phyloP scores from a whole-genome alignment of 345 rosid species.

The Pugionium cornutum region DNA sequence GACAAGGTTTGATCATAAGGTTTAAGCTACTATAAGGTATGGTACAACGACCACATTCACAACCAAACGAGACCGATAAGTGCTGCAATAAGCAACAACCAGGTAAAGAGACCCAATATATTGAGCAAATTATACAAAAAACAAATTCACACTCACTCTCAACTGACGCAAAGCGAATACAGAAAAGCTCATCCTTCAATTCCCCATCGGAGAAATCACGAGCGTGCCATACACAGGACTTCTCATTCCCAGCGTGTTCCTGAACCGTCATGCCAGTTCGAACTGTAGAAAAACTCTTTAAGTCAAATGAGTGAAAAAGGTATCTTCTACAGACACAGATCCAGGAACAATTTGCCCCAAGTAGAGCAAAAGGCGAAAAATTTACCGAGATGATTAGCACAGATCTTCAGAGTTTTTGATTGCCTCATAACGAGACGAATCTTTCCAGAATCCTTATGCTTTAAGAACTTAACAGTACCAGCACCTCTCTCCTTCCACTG shows the following conservation, averaged over 20 bases:
- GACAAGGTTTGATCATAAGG: not conserved
- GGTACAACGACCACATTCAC: not conserved
- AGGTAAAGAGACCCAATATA: not conserved
- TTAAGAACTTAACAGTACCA: constrained; percentile 83
- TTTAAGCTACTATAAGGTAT: not conserved
- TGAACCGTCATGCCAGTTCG: constrained; percentile 54
- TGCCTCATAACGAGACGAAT: constrained; percentile 93
- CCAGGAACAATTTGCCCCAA: not conserved
- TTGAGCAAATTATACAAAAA: too few relatives aligned
- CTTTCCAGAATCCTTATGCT: constrained; percentile 71
- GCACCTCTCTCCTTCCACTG: constrained; percentile 99
- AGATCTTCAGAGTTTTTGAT: constrained; percentile 95
- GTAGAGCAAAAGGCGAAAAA: not conserved
- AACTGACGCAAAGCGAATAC: constrained; percentile 43
- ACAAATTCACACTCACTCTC: constrained; percentile 34
- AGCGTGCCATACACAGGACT: constrained; percentile 79
- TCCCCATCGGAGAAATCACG: constrained; percentile 72
- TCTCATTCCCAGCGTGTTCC: constrained; percentile 72
- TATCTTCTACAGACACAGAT: not conserved
- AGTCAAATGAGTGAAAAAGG: not conserved
- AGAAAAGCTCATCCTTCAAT: constrained; percentile 46
- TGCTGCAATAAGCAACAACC: not conserved
- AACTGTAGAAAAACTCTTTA: constrained; percentile 40
- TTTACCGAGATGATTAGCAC: constrained; percentile 90
- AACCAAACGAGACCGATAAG: not conserved